Evolutionary conservation across 75 land plant species (phyloP).

Genomic region (Chamaecyparis obtusa): DNA sequence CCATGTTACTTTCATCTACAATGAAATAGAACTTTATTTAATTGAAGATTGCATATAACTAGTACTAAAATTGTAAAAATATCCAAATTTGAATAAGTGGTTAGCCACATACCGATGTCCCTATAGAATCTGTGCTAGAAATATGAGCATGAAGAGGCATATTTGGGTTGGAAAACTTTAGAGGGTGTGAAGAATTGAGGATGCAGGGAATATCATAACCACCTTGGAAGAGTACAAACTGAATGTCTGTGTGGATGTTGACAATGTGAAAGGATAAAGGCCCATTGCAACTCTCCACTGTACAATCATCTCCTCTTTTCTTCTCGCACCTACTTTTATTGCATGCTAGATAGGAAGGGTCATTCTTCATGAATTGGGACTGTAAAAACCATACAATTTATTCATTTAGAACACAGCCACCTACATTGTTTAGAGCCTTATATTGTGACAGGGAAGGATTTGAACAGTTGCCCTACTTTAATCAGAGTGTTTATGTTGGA

Average conservation of each 20-base stretch:
- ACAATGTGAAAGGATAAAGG: constrained; percentile 70
- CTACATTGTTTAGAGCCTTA: not conserved
- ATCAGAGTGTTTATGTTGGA: no score
- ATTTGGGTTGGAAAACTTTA: constrained; percentile 59
- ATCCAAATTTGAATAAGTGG: not conserved
- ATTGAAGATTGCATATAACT: not conserved
- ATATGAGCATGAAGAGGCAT: constrained; percentile 75
- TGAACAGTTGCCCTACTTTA: no score
- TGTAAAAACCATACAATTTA: constrained; percentile 21
- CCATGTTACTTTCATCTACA: constrained; percentile 86
- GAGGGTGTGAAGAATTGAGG: constrained; percentile 25
- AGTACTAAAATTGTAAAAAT: not conserved
- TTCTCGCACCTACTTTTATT: constrained; percentile 43
- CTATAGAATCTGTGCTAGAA: constrained; percentile 63
- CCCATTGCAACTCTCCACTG: constrained; percentile 45
- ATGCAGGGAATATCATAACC: constrained; percentile 72
- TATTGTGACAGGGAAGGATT: no score
- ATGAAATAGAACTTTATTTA: not conserved
- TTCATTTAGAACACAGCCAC: not conserved
- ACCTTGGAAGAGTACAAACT: constrained; percentile 68
- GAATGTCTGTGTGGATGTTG: constrained; percentile 75
- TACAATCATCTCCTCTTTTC: constrained; percentile 19
- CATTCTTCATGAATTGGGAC: constrained; percentile 60
- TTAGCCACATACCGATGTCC: constrained; percentile 44
- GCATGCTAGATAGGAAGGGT: constrained; percentile 64